Percentiles rank a stretch among this genome's conserved stretches.
phyloP scores from a whole-genome alignment of 2,329 filamentous ascomycete genomes.

The Colletotrichum sp. region DNA sequence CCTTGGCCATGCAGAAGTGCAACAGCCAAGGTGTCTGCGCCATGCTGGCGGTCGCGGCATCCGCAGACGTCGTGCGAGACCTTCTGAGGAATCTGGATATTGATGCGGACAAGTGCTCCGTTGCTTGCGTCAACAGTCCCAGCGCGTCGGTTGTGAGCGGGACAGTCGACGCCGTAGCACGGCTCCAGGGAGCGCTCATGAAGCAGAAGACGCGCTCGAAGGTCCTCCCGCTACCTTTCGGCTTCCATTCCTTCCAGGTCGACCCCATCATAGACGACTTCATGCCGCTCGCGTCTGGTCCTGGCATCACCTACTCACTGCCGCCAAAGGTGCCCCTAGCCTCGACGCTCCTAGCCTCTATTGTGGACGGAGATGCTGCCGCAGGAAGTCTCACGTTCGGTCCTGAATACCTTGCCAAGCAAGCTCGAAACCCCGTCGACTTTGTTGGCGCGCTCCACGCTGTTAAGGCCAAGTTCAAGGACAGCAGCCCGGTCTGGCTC shows the following conservation, averaged over 20 bases:
- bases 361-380: background rate
- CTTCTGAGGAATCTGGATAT: background rate
- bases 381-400: background rate
- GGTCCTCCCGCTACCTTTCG: conserved; percentile 38
- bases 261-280: conserved; percentile 52
- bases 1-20: conserved; percentile 43
- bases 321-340: background rate
- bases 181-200: background rate
- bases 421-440: background rate
- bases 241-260: conserved; percentile 41
- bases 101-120: background rate
- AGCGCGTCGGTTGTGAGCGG: conserved; percentile 67
- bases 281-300: conserved; percentile 36
- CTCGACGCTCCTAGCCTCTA: background rate
- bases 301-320: background rate
- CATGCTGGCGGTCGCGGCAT: background rate
- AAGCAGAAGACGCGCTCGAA: conserved; percentile 31
- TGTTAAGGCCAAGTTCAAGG: conserved; percentile 31
- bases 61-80: background rate
- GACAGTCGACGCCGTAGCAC: background rate
- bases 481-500: conserved; percentile 61
- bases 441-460: conserved; percentile 49
- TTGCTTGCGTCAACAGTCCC: conserved; percentile 68
- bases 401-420: background rate
- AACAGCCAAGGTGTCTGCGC: background rate